Conservation (phyloP, 768 basidiomycete genomes). For the Mycena haematopus region DNA sequence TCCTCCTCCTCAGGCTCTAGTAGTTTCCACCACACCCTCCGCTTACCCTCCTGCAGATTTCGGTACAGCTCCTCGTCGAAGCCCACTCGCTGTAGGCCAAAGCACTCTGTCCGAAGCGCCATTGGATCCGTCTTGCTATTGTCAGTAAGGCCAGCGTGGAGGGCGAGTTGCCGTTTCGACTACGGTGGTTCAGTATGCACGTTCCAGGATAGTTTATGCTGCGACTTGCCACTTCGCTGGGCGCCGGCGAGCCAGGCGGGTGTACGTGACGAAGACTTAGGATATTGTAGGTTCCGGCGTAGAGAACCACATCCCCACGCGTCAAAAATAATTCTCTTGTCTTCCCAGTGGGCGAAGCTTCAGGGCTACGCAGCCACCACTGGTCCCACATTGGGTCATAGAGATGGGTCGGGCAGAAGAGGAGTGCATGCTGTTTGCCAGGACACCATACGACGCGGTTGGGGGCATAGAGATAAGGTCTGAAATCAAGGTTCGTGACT, state of each 20-base stretch:
- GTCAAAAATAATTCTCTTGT: not conserved
- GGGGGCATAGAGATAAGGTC: not conserved
- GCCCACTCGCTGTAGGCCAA: slow-evolving; percentile 6
- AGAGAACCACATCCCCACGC: not conserved
- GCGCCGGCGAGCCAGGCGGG: not conserved
- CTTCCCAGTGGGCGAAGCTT: not conserved
- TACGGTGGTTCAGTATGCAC: not conserved
- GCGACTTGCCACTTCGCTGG: not conserved
- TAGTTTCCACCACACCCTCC: too few relatives aligned
- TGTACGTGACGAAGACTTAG: not conserved
- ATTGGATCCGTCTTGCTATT: not conserved
- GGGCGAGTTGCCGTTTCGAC: not conserved
- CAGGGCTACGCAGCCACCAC: not conserved
- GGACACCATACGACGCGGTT: not conserved
- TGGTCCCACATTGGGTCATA: not conserved
- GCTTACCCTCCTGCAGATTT: not conserved
- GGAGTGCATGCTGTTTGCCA: not conserved
- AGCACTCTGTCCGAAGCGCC: not conserved
- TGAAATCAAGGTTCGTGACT: not conserved
- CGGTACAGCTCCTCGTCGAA: not conserved
- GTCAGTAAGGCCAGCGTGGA: not conserved
- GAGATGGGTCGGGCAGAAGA: not conserved
- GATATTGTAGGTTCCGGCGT: not conserved
- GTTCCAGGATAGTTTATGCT: not conserved
- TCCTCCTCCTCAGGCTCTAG: too few relatives aligned